Conservation (phyloP, 192 early-diverging fungal genomes). For the Lobosporangium transversale region DNA sequence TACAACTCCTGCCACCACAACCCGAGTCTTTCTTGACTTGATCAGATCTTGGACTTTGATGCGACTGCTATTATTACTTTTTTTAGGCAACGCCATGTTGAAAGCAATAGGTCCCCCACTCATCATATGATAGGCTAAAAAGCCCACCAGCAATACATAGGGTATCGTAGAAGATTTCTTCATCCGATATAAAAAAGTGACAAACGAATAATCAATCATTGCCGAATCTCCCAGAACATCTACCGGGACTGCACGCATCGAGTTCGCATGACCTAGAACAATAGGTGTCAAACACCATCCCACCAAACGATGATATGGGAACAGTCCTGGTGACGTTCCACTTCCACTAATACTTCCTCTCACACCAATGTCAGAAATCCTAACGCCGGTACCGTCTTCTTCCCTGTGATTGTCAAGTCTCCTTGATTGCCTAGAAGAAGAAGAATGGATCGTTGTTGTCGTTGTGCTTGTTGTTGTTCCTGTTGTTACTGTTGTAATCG, state of each 20-base stretch:
- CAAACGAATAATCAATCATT: constrained; percentile 34
- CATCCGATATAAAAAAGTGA: constrained; percentile 21
- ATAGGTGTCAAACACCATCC: constrained; percentile 50
- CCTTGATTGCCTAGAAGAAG: no score
- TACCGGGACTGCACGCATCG: constrained; percentile 12
- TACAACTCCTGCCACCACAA: constrained; percentile 9
- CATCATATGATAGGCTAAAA: constrained; percentile 34
- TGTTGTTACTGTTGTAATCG: constrained; percentile 10
- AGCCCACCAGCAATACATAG: constrained; percentile 19
- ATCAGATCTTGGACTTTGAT: constrained; percentile 18
- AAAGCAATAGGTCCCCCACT: constrained; percentile 20
- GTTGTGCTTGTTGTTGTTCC: constrained; percentile 21
- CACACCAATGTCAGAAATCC: neutral
- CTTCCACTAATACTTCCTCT: neutral
- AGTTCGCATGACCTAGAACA: constrained; percentile 34
- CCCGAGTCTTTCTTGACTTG: neutral
- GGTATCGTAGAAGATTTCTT: neutral
- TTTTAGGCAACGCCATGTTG: constrained; percentile 27
- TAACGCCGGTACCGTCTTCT: neutral
- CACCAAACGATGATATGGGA: constrained; percentile 43
- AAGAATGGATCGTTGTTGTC: constrained; percentile 33
- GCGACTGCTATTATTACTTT: neutral
- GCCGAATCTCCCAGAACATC: constrained; percentile 32
- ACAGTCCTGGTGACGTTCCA: constrained; percentile 24
- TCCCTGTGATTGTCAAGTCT: no score